Evolutionary conservation across 805 yeast genomes (phyloP).

Genomic region (Yamadazyma nakazawae): DNA sequence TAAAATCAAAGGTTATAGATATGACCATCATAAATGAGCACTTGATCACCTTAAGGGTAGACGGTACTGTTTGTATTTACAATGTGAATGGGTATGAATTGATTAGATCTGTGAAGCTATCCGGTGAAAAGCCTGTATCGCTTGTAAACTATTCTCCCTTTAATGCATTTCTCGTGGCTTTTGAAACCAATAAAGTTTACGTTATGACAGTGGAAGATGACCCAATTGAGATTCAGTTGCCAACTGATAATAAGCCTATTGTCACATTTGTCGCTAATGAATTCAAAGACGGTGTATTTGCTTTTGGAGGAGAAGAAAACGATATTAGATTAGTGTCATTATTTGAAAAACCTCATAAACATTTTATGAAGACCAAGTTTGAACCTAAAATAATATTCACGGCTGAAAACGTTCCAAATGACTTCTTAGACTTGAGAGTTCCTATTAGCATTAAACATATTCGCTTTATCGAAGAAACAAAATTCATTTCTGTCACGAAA

Average conservation of each 20-base stretch:
- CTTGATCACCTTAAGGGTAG: conserved; percentile 41
- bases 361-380: conserved; percentile 20
- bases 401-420: conserved; percentile 82
- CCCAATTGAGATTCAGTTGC: conserved; percentile 20
- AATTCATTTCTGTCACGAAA: conserved; percentile 63
- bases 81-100: conserved; percentile 30
- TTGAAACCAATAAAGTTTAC: conserved; percentile 43
- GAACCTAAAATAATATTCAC: conserved; percentile 46
- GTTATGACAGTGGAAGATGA: conserved; percentile 31
- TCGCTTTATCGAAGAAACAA: conserved; percentile 37
- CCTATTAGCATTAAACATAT: conserved; percentile 77
- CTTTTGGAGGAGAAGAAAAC: conserved; percentile 84
- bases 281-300: conserved; percentile 51
- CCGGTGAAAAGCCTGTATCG: conserved; percentile 28
- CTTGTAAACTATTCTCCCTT: conserved; percentile 25
- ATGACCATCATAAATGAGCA: conserved; percentile 29
- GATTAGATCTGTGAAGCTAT: conserved; percentile 28
- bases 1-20: conserved; percentile 34
- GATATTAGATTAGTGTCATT: conserved; percentile 54
- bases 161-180: conserved; percentile 41
- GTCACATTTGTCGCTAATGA: conserved; percentile 50
- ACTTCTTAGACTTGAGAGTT: conserved; percentile 71
- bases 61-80: conserved; percentile 43
- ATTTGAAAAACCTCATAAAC: conserved; percentile 20
- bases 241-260: conserved; percentile 38